These are phyloP conservation scores for Candida andamanensis DNA, from an alignment of 805 yeast genomes.

Conservation along the genomic window DNA sequence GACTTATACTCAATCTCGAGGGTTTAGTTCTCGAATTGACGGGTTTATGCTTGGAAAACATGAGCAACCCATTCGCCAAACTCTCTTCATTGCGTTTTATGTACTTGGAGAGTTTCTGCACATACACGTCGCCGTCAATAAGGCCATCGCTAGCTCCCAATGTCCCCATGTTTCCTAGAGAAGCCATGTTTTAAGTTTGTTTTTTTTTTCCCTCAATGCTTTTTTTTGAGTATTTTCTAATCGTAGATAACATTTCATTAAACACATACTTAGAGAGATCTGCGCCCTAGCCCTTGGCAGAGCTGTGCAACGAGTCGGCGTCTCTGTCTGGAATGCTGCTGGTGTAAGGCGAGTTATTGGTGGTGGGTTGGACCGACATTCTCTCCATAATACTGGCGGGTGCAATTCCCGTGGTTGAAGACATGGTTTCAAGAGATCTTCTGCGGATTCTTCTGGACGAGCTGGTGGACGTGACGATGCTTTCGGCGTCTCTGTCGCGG, in stretches of 20 bases:
- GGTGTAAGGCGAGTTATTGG: constrained; percentile 19
- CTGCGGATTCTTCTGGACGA: constrained; percentile 35
- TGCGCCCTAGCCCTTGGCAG: too few species aligned
- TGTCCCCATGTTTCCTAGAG: constrained; percentile 24
- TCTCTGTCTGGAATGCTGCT: constrained; percentile 11
- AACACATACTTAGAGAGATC: too few species aligned
- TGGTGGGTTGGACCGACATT: constrained; percentile 29
- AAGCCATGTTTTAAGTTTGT: too few species aligned
- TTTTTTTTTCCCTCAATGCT: too few species aligned
- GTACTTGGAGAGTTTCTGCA: constrained; percentile 49
- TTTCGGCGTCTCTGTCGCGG: constrained; percentile 32
- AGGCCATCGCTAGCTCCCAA: constrained; percentile 32
- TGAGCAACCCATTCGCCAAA: constrained; percentile 53
- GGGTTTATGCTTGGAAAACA: constrained; percentile 39
- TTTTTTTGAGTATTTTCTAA: too few species aligned
- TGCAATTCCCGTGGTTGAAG: constrained; percentile 65
- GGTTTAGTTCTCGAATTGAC: constrained; percentile 38
- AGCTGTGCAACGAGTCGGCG: constrained; percentile 2
- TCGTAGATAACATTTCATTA: too few species aligned
- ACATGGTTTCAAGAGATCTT: constrained; percentile 48
- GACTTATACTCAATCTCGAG: constrained; percentile 50
- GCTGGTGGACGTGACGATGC: constrained; percentile 39
- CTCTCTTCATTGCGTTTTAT: constrained; percentile 54
- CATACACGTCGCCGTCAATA: constrained; percentile 54
- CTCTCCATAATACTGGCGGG: constrained; percentile 70